Evolutionary conservation across 2,329 filamentous ascomycete genomes (phyloP), one percentile per base, ranked within the genome.

Genomic region (Aspergillus eucalypticola): DNA sequence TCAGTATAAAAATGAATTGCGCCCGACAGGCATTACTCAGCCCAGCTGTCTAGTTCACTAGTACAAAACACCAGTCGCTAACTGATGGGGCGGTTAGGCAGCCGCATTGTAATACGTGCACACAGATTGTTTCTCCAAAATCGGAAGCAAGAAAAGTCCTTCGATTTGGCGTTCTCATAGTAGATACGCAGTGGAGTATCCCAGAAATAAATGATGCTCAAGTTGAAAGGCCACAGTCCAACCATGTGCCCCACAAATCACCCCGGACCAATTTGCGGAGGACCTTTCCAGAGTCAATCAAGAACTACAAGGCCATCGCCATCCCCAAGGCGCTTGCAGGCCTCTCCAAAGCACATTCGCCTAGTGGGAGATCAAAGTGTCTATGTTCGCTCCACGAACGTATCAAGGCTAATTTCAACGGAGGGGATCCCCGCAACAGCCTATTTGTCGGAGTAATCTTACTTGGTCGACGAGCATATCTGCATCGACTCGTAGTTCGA

Each of bases 401-500:
- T 8, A 13, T 50, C 7, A 17, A 32, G 15, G 46, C 15, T 44
- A 5, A 6, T 3, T 17, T 50, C n/a, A 50, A 17, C 25, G 46
- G 11, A 27, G 8, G 41, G 11, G 5, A 8, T 48, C 8, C 21
- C 48, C 17, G 10, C 39, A 19, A 42, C 17, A 42, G 29, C 32
- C 57, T 46, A 54, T 59, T 15, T 54, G 51, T 52, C 62, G 67
- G 49, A 83, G 67, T 56, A 71, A 71, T 49, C 75, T 75, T n/a
- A 78, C 81, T 67, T 86, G 83, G 25, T 76, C 69, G 60, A 80
- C 72, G 57, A 90, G 77, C 68, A 81, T 81, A 51, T 84, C 80
- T 60, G 82, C 81, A 65, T 83, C 83, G 3, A 91, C 88, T 41
- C 84, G 83, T 61, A 96, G 81, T 68, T 94, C 90, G 71, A 96